A percentile compares a stretch with the other conserved stretches of the same genome.
These are phyloP conservation scores for Graphilbum ipis-grandicollis DNA, from an alignment of 2,329 filamentous ascomycete genomes.

Conservation along the genomic window DNA sequence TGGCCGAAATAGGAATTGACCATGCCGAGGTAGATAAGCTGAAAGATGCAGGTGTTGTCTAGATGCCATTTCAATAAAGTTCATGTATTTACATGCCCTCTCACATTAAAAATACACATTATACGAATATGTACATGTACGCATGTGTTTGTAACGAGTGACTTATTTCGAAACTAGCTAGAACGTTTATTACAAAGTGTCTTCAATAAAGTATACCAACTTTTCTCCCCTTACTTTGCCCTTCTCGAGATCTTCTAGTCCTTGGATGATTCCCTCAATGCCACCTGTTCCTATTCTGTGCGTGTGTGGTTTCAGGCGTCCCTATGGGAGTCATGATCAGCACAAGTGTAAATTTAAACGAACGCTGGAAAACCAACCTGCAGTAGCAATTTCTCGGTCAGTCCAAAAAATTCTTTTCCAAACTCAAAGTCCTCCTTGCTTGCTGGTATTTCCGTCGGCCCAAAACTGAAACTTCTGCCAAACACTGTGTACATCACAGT, in stretches of 20 bases:
- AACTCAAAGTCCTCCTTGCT: conserved; percentile 3
- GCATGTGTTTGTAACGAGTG: no score
- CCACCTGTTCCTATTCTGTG: conserved; percentile 11
- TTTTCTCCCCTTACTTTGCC: conserved; percentile 19
- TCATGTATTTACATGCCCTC: neutral
- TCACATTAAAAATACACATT: neutral
- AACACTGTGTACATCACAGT: conserved; percentile 6
- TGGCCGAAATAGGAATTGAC: neutral
- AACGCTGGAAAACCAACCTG: conserved; percentile 9
- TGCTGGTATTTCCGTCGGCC: neutral
- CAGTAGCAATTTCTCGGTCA: conserved; percentile 14
- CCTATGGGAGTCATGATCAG: conserved; percentile 1
- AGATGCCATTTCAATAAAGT: neutral
- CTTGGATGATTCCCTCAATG: conserved; percentile 13
- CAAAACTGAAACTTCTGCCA: conserved; percentile 2
- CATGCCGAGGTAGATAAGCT: neutral
- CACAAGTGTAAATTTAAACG: neutral
- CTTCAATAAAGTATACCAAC: conserved; percentile 15
- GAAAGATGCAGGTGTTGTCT: conserved; percentile 1
- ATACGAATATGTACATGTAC: no score
- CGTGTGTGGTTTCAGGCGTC: conserved; percentile 6
- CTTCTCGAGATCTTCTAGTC: conserved; percentile 12
- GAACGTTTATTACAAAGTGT: no score
- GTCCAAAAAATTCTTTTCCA: conserved; percentile 1
- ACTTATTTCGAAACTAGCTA: no score